These are phyloP conservation scores for Trichopus zeylanicus DNA, from an alignment of 116 monocot species.

Conservation along the genomic window DNA sequence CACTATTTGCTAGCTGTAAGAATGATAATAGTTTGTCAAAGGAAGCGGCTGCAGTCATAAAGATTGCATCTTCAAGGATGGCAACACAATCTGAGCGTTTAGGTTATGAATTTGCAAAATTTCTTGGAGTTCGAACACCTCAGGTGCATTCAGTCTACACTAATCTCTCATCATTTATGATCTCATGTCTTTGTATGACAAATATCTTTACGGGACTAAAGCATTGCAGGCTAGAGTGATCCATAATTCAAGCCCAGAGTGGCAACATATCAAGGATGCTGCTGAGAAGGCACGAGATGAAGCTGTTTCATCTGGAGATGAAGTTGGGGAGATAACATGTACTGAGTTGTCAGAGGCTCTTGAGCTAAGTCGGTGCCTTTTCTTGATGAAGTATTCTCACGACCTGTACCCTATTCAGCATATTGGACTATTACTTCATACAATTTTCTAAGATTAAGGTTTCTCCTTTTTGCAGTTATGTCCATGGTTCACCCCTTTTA, in stretches of 20 bases:
- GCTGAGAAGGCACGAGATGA: constrained; percentile 57
- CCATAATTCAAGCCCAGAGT: constrained; percentile 60
- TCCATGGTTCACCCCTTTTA: constrained; percentile 81
- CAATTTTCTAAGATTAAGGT: neutral
- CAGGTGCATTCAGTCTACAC: constrained; percentile 31
- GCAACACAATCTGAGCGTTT: constrained; percentile 90
- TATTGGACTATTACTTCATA: neutral
- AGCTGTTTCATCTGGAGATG: constrained; percentile 41
- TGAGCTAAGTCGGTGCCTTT: constrained; percentile 79
- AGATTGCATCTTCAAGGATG: constrained; percentile 91
- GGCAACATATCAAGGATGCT: constrained; percentile 84
- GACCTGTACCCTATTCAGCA: neutral
- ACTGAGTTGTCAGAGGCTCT: constrained; percentile 86
- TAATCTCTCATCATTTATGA: neutral
- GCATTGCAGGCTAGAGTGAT: constrained; percentile 64
- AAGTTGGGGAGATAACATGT: constrained; percentile 68
- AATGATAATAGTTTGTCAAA: constrained; percentile 13
- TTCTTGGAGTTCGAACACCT: constrained; percentile 83
- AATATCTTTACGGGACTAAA: constrained; percentile 2
- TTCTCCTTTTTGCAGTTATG: constrained; percentile 42
- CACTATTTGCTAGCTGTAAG: constrained; percentile 41
- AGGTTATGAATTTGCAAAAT: constrained; percentile 92
- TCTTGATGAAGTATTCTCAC: constrained; percentile 77
- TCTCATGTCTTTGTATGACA: neutral
- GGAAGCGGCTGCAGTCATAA: constrained; percentile 76